Evolutionary conservation across 1,284 basidiomycete genomes (phyloP).

Genomic region (Calocybe gambosa): DNA sequence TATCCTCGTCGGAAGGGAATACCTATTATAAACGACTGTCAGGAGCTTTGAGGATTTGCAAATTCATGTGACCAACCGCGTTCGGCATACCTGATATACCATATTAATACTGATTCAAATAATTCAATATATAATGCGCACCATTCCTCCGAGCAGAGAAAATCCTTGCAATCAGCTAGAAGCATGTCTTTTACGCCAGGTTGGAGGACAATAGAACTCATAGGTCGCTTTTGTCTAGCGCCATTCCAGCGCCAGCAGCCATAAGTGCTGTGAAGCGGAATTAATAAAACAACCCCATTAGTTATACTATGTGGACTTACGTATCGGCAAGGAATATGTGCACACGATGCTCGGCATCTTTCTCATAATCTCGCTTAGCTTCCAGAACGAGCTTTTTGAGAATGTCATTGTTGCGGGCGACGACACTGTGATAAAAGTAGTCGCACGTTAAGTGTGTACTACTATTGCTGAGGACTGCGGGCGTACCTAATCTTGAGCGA

Average conservation of each 20-base stretch:
- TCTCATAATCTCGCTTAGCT: constrained; percentile 81
- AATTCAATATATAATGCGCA: constrained; percentile 32
- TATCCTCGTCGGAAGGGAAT: constrained; percentile 85
- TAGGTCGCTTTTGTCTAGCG: constrained; percentile 76
- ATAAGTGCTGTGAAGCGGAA: constrained; percentile 43
- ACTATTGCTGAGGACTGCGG: constrained; percentile 14
- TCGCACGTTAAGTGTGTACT: constrained; percentile 6
- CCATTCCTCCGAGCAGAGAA: constrained; percentile 78
- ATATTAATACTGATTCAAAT: constrained; percentile 12
- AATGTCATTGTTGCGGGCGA: constrained; percentile 79
- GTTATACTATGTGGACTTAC: constrained; percentile 40
- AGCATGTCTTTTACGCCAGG: constrained; percentile 85
- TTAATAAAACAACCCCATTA: constrained; percentile 9
- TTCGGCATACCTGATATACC: constrained; percentile 65
- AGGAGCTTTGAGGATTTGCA: not conserved
- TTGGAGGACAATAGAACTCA: constrained; percentile 82
- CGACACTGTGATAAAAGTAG: constrained; percentile 47
- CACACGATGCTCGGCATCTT: constrained; percentile 80
- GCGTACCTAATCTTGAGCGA: constrained; percentile 73
- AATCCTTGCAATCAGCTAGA: constrained; percentile 77
- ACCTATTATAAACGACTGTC: constrained; percentile 35
- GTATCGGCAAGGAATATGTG: constrained; percentile 84
- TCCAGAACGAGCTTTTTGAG: constrained; percentile 78
- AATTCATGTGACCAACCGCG: constrained; percentile 47
- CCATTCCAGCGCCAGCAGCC: constrained; percentile 82